phyloP scores from a whole-genome alignment of 805 yeast genomes.

The Starmera amethionina region DNA sequence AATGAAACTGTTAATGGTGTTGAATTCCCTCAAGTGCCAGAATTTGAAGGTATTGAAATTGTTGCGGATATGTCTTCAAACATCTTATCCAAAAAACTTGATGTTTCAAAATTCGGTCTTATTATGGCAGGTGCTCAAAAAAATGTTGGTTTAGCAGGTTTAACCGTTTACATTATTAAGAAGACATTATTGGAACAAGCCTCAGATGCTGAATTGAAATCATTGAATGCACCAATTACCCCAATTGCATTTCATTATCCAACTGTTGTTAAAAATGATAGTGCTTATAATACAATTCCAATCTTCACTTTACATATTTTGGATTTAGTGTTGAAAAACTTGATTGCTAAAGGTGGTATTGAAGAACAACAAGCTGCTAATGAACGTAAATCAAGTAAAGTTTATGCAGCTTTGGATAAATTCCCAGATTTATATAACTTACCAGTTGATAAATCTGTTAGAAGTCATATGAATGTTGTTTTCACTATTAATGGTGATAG shows the following conservation, averaged over 20 bases:
- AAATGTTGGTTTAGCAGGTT: slow-evolving; percentile 94
- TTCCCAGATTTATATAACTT: slow-evolving; percentile 55
- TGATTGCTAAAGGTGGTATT: slow-evolving; percentile 67
- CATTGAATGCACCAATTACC: slow-evolving; percentile 58
- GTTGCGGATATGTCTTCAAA: slow-evolving; percentile 96
- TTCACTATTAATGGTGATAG: slow-evolving; percentile 64
- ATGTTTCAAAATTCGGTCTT: slow-evolving; percentile 76
- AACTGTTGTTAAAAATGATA: slow-evolving; percentile 76
- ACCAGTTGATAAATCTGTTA: slow-evolving; percentile 51
- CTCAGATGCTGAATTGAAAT: slow-evolving; percentile 47
- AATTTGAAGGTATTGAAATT: slow-evolving; percentile 60
- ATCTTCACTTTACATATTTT: slow-evolving; percentile 84
- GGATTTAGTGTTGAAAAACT: slow-evolving; percentile 60
- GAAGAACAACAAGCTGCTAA: slow-evolving; percentile 47
- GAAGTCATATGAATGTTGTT: slow-evolving; percentile 91
- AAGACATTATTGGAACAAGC: slow-evolving; percentile 66
- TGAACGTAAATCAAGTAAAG: slow-evolving; percentile 45
- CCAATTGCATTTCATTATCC: slow-evolving; percentile 90
- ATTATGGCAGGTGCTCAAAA: slow-evolving; percentile 98
- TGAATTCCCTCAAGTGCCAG: slow-evolving; percentile 48
- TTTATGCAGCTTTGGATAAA: slow-evolving; percentile 59
- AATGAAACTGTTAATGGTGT: slow-evolving; percentile 96
- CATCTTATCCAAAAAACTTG: slow-evolving; percentile 71
- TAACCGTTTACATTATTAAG: slow-evolving; percentile 84
- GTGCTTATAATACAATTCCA: slow-evolving; percentile 94